Base-by-base conservation (phyloP, 169 alveolate genomes). In the Eimeria tenella region DNA sequence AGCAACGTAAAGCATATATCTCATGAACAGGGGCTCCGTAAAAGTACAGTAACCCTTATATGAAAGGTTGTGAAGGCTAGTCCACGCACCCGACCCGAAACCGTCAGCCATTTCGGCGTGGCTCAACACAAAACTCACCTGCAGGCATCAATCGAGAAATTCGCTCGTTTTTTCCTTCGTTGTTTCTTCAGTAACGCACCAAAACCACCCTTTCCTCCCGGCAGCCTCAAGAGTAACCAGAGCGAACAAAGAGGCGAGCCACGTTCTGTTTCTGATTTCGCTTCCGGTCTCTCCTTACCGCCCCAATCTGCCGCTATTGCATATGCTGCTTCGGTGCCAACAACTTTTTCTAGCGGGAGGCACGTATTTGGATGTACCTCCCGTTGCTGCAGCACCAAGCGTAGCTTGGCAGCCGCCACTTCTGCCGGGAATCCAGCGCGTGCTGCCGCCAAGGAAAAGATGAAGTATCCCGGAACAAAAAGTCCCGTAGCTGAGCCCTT, bases 201-300 rank as follows among this genome's bases (percentile, higher is more conserved):
- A 58, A 95, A 95, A 71, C 96, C 95, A 52, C 96, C 96, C 84
- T 95, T 95, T 15, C 96, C 96, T 25, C 96, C 96, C 55, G 63
- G 82, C 75, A 95, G 81, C 56, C 93, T 55, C 71, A 95, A 75
- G 58, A 77, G 90, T 23, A 95, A 71, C 77, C 74, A 60, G 53
- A 95, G 87, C 53, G 89, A n/a, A 58, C 90, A 75, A 4, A 73
- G 94, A 42, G 77, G 88, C 6, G 77, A 75, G 25, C 75, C 58
- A n/a, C 52, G 71, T 17, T 56, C 7, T 13, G 52, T 53, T 50
- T 8, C 74, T 17, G 49, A 13, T 7, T 25, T 62, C 8, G 21
- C 74, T 50, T 52, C 86, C 49, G 42, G 74, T 52, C 49, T 52
- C 19, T n/a, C 58, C 52, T 31, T 13, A 17, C 42, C 15, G 42